A percentile compares a stretch with the other conserved stretches of the same genome.
Conservation (phyloP, 148 eudicot species). For the Chenopodium quinoa region DNA sequence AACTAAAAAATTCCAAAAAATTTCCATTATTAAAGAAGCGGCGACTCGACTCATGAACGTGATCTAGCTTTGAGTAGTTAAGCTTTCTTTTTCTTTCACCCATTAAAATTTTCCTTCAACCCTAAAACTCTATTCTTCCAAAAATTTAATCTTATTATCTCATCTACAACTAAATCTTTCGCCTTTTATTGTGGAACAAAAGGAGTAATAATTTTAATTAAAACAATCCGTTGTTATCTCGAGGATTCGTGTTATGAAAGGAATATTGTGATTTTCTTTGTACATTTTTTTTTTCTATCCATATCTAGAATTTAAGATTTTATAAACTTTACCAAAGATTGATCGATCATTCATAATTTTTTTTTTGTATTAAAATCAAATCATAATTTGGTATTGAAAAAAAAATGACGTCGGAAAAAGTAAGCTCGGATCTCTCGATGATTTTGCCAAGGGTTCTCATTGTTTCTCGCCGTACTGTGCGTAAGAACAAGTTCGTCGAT, state of each 20-base stretch:
- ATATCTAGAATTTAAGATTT: neutral
- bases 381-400: neutral
- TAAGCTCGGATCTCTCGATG: conserved; percentile 33
- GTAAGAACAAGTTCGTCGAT: conserved; percentile 55
- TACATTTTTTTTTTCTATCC: neutral
- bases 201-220: too few species aligned
- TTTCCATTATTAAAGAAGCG: conserved; percentile 15
- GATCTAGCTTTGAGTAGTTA: neutral
- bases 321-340: neutral
- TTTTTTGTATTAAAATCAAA: too few species aligned
- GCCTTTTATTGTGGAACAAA: too few species aligned
- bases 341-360: neutral
- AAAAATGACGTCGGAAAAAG: conserved; percentile 17
- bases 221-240: too few species aligned
- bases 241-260: too few species aligned
- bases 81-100: too few species aligned
- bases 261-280: neutral
- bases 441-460: conserved; percentile 52
- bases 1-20: neutral
- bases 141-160: too few species aligned
- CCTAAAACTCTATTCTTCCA: neutral
- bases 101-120: neutral
- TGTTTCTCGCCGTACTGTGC: conserved; percentile 50
- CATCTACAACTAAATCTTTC: too few species aligned
- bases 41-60: conserved; percentile 27